These are phyloP conservation scores for Rubus idaeus DNA, from an alignment of 306 rosid genomes.

Conservation along the genomic window DNA sequence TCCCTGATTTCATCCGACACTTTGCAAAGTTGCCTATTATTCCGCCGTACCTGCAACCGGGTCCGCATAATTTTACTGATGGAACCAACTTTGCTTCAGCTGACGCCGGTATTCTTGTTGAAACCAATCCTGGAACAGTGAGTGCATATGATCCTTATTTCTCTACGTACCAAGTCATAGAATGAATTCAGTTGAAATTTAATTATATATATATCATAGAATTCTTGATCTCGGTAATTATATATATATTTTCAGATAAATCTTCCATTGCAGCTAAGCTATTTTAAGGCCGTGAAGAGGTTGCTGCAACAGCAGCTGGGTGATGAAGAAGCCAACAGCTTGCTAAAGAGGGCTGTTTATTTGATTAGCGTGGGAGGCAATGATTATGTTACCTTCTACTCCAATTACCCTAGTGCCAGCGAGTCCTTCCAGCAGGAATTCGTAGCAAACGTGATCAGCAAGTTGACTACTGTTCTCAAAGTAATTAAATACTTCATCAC, in stretches of 20 bases:
- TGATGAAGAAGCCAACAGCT: not conserved
- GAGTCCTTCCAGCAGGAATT: not conserved
- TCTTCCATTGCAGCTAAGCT: not conserved
- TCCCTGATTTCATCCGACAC: constrained; percentile 50
- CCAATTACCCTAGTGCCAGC: not conserved
- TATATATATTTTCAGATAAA: not conserved
- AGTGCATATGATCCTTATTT: not conserved
- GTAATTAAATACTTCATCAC: too few species aligned
- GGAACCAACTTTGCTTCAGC: constrained; percentile 45
- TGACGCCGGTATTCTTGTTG: constrained; percentile 17
- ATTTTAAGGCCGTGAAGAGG: not conserved
- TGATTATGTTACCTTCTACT: not conserved
- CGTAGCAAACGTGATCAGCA: not conserved
- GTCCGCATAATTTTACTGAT: not conserved
- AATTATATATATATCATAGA: too few species aligned
- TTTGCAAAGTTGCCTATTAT: constrained; percentile 26
- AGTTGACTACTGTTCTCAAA: too few species aligned
- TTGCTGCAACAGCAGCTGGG: not conserved
- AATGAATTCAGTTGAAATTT: too few species aligned
- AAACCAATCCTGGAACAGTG: not conserved
- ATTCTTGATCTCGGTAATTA: too few species aligned
- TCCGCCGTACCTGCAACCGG: constrained; percentile 31
- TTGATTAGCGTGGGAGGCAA: not conserved
- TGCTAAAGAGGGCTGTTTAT: not conserved
- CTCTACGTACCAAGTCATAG: too few species aligned